Conservation (phyloP, 1,284 basidiomycete species). For the Apiotrichum veenhuisii region DNA sequence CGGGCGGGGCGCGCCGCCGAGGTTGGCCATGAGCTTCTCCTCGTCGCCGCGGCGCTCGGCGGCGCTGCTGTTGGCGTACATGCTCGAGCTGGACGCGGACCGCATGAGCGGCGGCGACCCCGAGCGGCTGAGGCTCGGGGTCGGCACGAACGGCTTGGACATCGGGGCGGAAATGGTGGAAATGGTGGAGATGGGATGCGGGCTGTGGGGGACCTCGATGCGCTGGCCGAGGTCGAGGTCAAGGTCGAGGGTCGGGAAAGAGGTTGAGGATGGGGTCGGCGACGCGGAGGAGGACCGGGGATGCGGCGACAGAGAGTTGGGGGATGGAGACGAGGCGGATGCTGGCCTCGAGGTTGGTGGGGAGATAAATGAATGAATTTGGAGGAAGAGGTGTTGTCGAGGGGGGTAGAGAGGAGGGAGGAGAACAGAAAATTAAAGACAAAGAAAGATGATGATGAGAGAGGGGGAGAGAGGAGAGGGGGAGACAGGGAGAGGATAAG, state of each 20-base stretch:
- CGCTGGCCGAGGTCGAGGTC: not conserved
- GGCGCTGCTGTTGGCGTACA: constrained; percentile 15
- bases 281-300: not conserved
- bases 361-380: not conserved
- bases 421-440: not conserved
- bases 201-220: not conserved
- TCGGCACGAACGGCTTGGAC: constrained; percentile 41
- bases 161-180: constrained; percentile 14
- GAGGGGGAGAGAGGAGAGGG: not conserved
- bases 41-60: constrained; percentile 19
- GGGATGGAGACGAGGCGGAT: not conserved
- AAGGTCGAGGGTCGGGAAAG: too few species aligned
- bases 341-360: too few species aligned
- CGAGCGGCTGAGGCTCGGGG: constrained; percentile 36
- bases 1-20: constrained; percentile 23
- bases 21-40: constrained; percentile 29
- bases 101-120: constrained; percentile 29
- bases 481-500: not conserved
- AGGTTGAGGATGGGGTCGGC: too few species aligned
- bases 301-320: not conserved
- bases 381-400: too few species aligned
- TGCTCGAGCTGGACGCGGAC: constrained; percentile 22
- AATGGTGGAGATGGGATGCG: not conserved
- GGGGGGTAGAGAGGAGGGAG: not conserved
- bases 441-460: not conserved